phyloP scores from a whole-genome alignment of 768 basidiomycete species.

The Macrolepiota fuliginosa region DNA sequence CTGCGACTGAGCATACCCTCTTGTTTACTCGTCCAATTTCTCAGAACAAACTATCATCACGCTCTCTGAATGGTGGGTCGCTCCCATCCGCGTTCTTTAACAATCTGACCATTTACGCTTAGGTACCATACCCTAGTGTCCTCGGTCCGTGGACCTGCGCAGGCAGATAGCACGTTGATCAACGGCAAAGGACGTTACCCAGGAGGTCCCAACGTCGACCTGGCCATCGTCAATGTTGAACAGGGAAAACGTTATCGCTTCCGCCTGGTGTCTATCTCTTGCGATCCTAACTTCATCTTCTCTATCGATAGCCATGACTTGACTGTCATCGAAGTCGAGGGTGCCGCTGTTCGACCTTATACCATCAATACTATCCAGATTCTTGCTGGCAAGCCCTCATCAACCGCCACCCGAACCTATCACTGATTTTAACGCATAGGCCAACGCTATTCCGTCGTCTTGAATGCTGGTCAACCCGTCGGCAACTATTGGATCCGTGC shows the following conservation, averaged over 20 bases:
- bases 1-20: neutral
- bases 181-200: constrained; percentile 37
- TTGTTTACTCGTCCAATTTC: constrained; percentile 22
- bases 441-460: constrained; percentile 40
- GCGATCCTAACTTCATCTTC: constrained; percentile 35
- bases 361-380: constrained; percentile 28
- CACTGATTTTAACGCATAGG: constrained; percentile 16
- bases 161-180: constrained; percentile 29
- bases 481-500: constrained; percentile 36
- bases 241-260: constrained; percentile 29
- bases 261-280: constrained; percentile 22
- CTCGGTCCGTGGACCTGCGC: constrained; percentile 18
- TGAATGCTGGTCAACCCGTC: constrained; percentile 33
- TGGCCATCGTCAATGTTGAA: constrained; percentile 33
- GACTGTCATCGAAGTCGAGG: constrained; percentile 35
- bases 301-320: constrained; percentile 44
- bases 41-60: constrained; percentile 37
- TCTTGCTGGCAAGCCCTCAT: constrained; percentile 14
- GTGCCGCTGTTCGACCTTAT: constrained; percentile 20
- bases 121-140: constrained; percentile 24
- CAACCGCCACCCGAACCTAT: neutral
- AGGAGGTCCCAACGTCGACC: constrained; percentile 26
- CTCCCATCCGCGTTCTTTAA: neutral
- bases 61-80: constrained; percentile 34
- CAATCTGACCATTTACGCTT: neutral